phyloP scores from a whole-genome alignment of 768 basidiomycete species.

The Daedaleopsis nitida region DNA sequence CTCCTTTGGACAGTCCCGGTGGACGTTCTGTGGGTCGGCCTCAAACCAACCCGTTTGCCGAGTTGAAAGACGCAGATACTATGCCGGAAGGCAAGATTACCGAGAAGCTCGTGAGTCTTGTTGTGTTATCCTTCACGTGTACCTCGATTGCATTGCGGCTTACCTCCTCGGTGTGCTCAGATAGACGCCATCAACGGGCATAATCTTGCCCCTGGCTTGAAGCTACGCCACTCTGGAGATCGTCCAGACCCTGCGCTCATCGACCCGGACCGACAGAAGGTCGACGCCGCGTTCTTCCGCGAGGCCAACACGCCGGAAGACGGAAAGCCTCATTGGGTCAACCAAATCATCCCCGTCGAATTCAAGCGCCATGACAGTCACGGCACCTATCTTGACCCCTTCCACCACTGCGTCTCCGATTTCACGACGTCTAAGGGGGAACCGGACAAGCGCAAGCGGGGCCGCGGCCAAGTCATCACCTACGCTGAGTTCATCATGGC shows the following conservation, averaged over 20 bases:
- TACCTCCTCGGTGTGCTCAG: neutral
- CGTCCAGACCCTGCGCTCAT: too few relatives aligned
- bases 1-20: too few relatives aligned
- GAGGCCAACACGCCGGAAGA: neutral
- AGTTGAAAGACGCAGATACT: neutral
- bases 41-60: neutral
- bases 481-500: conserved; percentile 9
- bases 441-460: neutral
- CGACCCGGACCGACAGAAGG: too few relatives aligned
- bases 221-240: neutral
- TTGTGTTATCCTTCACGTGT: neutral
- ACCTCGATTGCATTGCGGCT: too few relatives aligned
- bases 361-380: neutral
- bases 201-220: neutral
- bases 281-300: too few relatives aligned
- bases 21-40: too few relatives aligned
- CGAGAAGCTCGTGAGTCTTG: neutral
- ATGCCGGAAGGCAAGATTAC: neutral
- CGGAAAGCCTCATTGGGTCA: conserved; percentile 10
- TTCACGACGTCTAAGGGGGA: conserved; percentile 6
- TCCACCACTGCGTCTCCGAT: too few relatives aligned
- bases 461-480: conserved; percentile 2
- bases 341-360: conserved; percentile 11
- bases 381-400: too few relatives aligned
- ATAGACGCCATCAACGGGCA: neutral